A percentile compares a stretch with the other conserved stretches of the same genome.
phyloP scores from a whole-genome alignment of 2,329 filamentous ascomycete genomes.

The Calonectria multiphialidica region DNA sequence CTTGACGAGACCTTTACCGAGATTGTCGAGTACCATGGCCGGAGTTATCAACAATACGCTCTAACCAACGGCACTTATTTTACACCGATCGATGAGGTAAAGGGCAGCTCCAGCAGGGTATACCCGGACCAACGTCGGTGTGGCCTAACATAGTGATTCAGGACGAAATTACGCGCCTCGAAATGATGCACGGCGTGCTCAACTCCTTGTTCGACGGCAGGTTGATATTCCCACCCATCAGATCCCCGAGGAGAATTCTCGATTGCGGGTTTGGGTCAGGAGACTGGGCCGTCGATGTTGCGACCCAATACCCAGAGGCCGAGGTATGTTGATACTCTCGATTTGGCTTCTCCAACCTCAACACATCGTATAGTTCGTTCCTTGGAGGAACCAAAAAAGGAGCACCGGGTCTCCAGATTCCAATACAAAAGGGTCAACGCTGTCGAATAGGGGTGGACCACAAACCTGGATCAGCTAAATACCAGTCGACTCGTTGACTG shows the following conservation, averaged over 20 bases:
- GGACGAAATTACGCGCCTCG: conserved; percentile 77
- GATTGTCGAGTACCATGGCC: conserved; percentile 70
- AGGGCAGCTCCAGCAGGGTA: conserved; percentile 27
- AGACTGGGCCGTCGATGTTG: conserved; percentile 78
- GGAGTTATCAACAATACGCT: conserved; percentile 76
- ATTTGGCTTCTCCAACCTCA: background rate
- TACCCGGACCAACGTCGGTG: conserved; percentile 8
- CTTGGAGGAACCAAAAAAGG: background rate
- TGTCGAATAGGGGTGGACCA: background rate
- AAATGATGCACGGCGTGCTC: conserved; percentile 73
- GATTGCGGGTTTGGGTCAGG: conserved; percentile 82
- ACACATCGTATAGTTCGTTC: background rate
- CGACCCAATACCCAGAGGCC: conserved; percentile 71
- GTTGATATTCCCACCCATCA: conserved; percentile 77
- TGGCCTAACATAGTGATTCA: conserved; percentile 48
- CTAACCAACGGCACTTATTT: conserved; percentile 75
- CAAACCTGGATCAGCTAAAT: background rate
- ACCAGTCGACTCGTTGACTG: background rate
- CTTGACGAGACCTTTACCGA: conserved; percentile 71
- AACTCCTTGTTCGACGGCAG: conserved; percentile 73
- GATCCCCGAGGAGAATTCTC: conserved; percentile 68
- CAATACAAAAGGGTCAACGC: background rate
- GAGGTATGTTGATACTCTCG: conserved; percentile 62
- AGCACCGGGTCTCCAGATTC: too few species aligned
- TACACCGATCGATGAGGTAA: conserved; percentile 78